Base-by-base conservation (phyloP, 2,329 filamentous ascomycete species). In the Botrytis squamosa region DNA sequence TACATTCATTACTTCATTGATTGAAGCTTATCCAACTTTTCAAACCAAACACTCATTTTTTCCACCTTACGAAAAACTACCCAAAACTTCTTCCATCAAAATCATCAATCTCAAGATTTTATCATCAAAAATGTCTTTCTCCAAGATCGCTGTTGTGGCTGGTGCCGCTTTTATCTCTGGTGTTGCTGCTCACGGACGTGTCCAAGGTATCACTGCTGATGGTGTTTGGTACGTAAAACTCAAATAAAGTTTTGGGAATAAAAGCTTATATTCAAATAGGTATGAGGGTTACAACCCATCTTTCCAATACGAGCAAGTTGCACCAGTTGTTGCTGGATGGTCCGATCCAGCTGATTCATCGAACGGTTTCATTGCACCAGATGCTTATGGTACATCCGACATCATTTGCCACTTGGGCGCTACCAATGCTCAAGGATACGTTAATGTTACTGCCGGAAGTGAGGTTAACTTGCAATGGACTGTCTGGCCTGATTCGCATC, bases 281-380 rank as follows among this genome's bases (percentile, higher is more conserved):
- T 73, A 73, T 18, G 29, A 63, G 20, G 71, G 71, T 52, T 73
- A 73, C 25, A 44, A 64, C 42, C 71, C 71, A 44, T n/a, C 57
- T 36, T 70, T 73, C 14, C 65, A 73, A 42, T 70, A 70, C n/a
- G 22, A 55, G 1, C 40, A 42, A 22, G 63, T 62, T 33, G 80
- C 81, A 33, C 85, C 85, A 7, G 79, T 83, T n/a, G 80, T 83
- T 59, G 86, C 88, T 72, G 89, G 85, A 75, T 91, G 89, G 89
- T 84, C 83, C 38, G 77, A 73, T n/a, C 85, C 84, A 66, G 79
- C 82, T 4, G 84, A 85, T 59, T 76, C 79, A 1, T 86, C 88
- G 77, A 85, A 85, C 74, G 84, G 85, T 29, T 86, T 84, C 80
- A 85, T 89, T 73, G 84, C 83, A 33, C 86, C 87, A 18, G 83